These are phyloP conservation scores for Coelastrella sp. DNA, from an alignment of 139 green algal species.

Conservation along the genomic window DNA sequence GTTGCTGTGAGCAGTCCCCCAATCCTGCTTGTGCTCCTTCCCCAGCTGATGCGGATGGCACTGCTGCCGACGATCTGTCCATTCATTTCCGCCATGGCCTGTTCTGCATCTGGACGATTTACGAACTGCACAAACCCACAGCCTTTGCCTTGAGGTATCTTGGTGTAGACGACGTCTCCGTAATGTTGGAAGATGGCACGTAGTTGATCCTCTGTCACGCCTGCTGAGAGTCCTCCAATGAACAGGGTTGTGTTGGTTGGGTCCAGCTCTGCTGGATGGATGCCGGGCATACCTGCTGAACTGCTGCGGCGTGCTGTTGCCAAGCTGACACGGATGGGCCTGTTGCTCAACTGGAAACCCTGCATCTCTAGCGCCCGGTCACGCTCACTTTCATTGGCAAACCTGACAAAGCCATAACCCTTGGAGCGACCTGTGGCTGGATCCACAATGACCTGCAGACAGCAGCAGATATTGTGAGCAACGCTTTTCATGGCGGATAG, in stretches of 20 bases:
- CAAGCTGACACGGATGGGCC: constrained; percentile 82
- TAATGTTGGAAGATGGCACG: constrained; percentile 78
- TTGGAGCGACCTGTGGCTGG: constrained; percentile 85
- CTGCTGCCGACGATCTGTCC: constrained; percentile 69
- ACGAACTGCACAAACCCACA: constrained; percentile 98
- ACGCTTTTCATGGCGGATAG: too few relatives aligned
- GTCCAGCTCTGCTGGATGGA: constrained; percentile 72
- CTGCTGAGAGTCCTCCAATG: constrained; percentile 76
- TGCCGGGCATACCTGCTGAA: constrained; percentile 36
- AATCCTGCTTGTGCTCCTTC: constrained; percentile 55
- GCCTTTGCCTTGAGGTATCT: constrained; percentile 94
- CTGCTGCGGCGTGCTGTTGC: constrained; percentile 69
- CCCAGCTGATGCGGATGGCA: constrained; percentile 71
- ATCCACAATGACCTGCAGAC: constrained; percentile 91
- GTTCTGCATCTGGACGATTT: constrained; percentile 73
- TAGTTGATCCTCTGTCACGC: constrained; percentile 84
- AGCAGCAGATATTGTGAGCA: neutral
- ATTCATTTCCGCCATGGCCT: constrained; percentile 82
- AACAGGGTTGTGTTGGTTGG: constrained; percentile 93
- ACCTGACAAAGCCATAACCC: constrained; percentile 98
- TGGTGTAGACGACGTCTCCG: constrained; percentile 94
- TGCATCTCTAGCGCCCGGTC: constrained; percentile 94
- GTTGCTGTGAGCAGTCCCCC: constrained; percentile 22
- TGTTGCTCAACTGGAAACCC: constrained; percentile 78
- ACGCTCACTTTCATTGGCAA: constrained; percentile 83